A percentile compares a stretch with the other conserved stretches of the same genome.
Conservation (phyloP, 208 protist species). For the Trypanosoma lewisi region DNA sequence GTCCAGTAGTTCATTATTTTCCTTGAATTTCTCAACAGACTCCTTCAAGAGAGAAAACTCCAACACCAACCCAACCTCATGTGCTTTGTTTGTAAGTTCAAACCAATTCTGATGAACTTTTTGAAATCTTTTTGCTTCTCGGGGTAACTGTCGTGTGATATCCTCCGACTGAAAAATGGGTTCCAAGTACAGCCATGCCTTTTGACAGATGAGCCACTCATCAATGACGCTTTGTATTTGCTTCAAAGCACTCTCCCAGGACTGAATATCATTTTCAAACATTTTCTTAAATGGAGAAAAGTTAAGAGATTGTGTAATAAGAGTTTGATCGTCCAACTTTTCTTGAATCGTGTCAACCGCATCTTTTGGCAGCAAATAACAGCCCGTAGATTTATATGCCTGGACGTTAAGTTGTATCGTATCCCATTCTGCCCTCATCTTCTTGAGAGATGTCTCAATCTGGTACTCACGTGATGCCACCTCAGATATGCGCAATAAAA, state of each 20-base stretch:
- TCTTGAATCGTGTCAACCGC: constrained; percentile 93
- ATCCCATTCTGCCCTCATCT: constrained; percentile 95
- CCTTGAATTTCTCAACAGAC: constrained; percentile 85
- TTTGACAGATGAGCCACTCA: constrained; percentile 94
- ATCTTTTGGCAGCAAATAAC: constrained; percentile 90
- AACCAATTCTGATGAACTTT: constrained; percentile 95
- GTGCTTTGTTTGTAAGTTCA: constrained; percentile 81
- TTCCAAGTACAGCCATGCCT: constrained; percentile 96
- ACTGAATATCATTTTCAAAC: constrained; percentile 91
- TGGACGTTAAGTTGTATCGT: constrained; percentile 82
- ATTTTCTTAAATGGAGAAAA: constrained; percentile 97
- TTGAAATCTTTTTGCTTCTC: constrained; percentile 92
- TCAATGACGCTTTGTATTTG: constrained; percentile 92
- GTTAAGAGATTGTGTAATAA: constrained; percentile 94
- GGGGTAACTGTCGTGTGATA: constrained; percentile 93
- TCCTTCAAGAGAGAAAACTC: constrained; percentile 82
- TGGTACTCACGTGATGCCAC: constrained; percentile 94
- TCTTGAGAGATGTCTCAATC: constrained; percentile 92
- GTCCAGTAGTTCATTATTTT: constrained; percentile 94
- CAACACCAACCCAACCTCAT: constrained; percentile 80
- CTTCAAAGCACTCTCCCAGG: constrained; percentile 92
- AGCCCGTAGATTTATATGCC: constrained; percentile 91
- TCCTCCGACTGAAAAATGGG: constrained; percentile 97
- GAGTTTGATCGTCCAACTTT: constrained; percentile 95
- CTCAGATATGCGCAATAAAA: constrained; percentile 90